Evolutionary conservation across 768 basidiomycete species (phyloP), one percentile per base, ranked within the genome.

Genomic region (Amylocystis lapponica): DNA sequence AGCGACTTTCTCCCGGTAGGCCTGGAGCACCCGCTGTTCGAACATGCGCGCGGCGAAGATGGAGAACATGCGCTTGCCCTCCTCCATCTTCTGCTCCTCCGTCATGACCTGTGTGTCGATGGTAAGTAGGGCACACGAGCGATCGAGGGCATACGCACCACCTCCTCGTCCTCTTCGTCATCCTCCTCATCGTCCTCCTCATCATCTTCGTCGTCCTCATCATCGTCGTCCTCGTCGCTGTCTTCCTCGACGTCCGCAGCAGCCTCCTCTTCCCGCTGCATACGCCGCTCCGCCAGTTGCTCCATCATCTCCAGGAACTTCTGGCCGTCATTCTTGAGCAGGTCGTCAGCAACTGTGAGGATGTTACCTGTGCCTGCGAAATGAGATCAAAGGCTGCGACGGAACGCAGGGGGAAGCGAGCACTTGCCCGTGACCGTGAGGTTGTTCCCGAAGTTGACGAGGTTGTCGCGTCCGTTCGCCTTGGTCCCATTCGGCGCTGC

Each of bases 221-320:
- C 70, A 5, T 75, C 78, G 6, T 75, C 66, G 29, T 74, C 73
- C 14, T 71, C 73, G 34, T 74, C 73, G 27, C 65, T 64, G 39
- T 74, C 74, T 21, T 70, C 70, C 36, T 66, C 68, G 22, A 68
- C 66, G 49, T 67, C 71, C 22, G 53, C 64, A 40, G 67, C 68
- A 0, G 73, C 71, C 58, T 76, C 72, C 54, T 93, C 86, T 59
- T 97, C 94, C 4, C 94, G 78, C 54, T 88, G 84, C 78, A 95
- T 90, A 34, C 95, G 78, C 38, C 91, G 78, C 58, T 96, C 92
- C 0, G 95, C 94, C 16, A 99, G 77, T 65, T 95, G 92, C 63
- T 98, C 96, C 96, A 99, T 99, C 96, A 99, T 99, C 71, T 99
- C 96, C 55, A 99, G 69, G 70, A 99, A 99, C 70, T 96, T 97